Base-by-base conservation (phyloP, 768 basidiomycete genomes). In the Termitomyces sp. region DNA sequence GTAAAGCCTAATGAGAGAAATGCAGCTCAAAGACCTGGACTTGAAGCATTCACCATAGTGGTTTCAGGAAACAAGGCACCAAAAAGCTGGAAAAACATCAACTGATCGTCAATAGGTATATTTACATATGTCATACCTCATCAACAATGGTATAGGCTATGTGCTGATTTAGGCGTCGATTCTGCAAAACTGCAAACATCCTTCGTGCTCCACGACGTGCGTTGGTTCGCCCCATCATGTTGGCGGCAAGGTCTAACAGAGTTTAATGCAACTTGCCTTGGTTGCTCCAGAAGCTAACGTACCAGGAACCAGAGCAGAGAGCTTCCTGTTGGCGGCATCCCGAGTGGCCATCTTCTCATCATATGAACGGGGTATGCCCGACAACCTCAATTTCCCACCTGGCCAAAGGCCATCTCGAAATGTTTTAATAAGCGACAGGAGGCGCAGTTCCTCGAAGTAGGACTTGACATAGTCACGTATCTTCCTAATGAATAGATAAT, bases 191-290 rank as follows among this genome's bases (percentile, higher is more conserved):
- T 5, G 93, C 87, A 67, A 98, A 98, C 57, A 97, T 90, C 47
- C 93, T 80, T 40, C 93, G 80, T 9, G 96, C 94, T 15, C 95
- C 97, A 42, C 94, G 80, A 12, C 94, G 83, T 17, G 96, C 94
- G 66, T 99, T 98, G 3, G 90, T 87, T 30, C 94, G 81, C n/a
- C 97, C 97, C 61, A 98, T 98, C 88, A 98, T 93, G 63, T 97
- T 98, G 7, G 96, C 93, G 32, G 92, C 94, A 51, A 98, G 71
- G 65, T 98, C 96, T 97, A 40, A 21, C 54, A 22, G 48, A 45
- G 46, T 30, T 50, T 28, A 43, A 48, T 58, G 32, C 43, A 38
- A 11, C 30, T 21, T 28, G 41, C 47, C 10, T 9, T 34, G 17
- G 38, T 26, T 45, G 40, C 15, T 11, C 14, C 15, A 7, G 7